Evolutionary conservation across 164 flowering plant genomes (phyloP), one percentile per base, ranked within the genome.

Genomic region (Cinnamomum chago): DNA sequence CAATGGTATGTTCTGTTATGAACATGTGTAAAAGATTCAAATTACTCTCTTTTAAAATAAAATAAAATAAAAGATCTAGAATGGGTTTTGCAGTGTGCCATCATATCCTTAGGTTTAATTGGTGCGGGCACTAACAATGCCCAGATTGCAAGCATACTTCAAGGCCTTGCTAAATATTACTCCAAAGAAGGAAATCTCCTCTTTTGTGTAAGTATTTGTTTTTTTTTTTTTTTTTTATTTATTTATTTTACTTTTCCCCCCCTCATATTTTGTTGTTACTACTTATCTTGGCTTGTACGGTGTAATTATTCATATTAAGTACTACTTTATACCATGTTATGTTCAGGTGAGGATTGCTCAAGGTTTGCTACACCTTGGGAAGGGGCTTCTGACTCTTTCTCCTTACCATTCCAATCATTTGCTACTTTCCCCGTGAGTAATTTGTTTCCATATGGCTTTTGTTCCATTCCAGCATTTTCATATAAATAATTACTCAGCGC

Each of bases 81-180:
- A 5, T 25, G n/a, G 67, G 10, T 75, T 79, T 22, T 81, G 58
- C 90, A 95, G 98, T 93, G 98, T 28, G 99, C 99, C 55, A 87
- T 90, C 55, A 88, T 96, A 27, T 88, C 99, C n/a, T 80, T 96
- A 74, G 99, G 98, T 58, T 82, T 96, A 83, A 92, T 92, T 30
- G 98, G 99, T 77, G 95, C 99, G 10, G 99, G 99, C 60, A 96
- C 99, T 67, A 96, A 96, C 79, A 96, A 96, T 88, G 97, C 97
- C 55, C 85, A 97, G 69, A 89, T 96, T 52, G 99, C 98, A 75
- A 95, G 95, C 82, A 91, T 94, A 94, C 98, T 96, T 75, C 95
- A 98, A 28, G 92, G 91, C 68, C 93, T 96, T 70, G 94, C 99
- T 6, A 92, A 95, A 76, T 91, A 96, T 79, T 94, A 96, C 82